Evolutionary conservation across 2,329 filamentous ascomycete genomes (phyloP), one percentile per base, ranked within the genome.

Genomic region (Xylariaceae sp.): DNA sequence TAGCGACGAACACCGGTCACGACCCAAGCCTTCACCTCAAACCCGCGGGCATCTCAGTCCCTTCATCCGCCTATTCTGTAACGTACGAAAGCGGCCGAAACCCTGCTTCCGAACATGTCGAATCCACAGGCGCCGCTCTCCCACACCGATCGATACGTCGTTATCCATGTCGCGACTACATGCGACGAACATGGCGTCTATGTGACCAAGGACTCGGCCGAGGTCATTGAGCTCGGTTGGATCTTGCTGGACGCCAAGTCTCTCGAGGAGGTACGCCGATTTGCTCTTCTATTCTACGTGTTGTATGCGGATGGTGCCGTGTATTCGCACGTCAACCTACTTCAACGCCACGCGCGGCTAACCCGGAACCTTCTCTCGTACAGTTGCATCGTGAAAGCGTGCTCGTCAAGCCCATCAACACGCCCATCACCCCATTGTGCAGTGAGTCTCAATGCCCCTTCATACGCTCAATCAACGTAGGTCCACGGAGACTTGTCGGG

Each of bases 141-240:
- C 68, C 88, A 88, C 78, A 85, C 96, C 77, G 94, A 99, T 80
- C 90, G 93, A 75, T 99, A 96, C 78, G 89, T 97, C 67, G 90
- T 99, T 72, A 96, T 97, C 75, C 94, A 99, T 77, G 93, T 97
- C 72, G 94, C 94, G 65, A 99, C 94, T 41, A 99, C 94, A 68
- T 99, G 94, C 78, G 94, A 99, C 76, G 94, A 99, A 76, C 94
- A 99, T 78, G 94, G 94, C 64, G 94, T 99, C 66, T 99, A 99
- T 76, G 94, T 99, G 61, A 99, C 94, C 61, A 97, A 97, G 78
- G 94, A 99, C 78, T 97, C 94, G 61, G 94, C 94, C 64, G 94
- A 99, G 80, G 94, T 99, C 67, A 99, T 99, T 76, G 94, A 99
- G 83, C 84, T 99, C 73, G 94, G 93, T 65, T 99, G 94, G 94